phyloP scores from a whole-genome alignment of 225 moss, liverwort and hornwort species.

The Anthoceros angustus region DNA sequence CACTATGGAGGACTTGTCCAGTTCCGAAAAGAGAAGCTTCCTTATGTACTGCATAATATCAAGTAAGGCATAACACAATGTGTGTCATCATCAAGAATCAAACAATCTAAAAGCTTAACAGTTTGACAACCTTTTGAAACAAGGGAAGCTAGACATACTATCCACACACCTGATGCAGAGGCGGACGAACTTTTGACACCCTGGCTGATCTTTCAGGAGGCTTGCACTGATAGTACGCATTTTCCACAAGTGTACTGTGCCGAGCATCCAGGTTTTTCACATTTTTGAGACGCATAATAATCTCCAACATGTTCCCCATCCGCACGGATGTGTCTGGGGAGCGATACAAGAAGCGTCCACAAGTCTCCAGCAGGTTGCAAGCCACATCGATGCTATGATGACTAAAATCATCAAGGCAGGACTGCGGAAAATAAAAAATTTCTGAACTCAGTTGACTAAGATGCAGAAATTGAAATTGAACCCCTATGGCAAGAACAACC shows the following conservation, averaged over 20 bases:
- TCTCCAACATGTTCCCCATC: constrained; percentile 99
- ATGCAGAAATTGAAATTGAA: no score
- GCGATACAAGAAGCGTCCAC: constrained; percentile 82
- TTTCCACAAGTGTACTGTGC: constrained; percentile 95
- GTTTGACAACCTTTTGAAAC: constrained; percentile 7
- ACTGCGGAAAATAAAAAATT: constrained; percentile 26
- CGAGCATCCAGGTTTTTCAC: constrained; percentile 99
- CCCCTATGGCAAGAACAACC: no score
- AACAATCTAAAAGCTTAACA: constrained; percentile 5
- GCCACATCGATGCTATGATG: constrained; percentile 99
- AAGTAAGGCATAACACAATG: not conserved
- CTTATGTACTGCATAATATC: constrained; percentile 64
- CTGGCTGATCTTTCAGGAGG: constrained; percentile 97
- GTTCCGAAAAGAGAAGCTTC: constrained; percentile 84
- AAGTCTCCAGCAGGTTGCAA: constrained; percentile 95
- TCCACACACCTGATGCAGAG: constrained; percentile 55
- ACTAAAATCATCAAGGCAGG: constrained; percentile 93
- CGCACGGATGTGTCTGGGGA: constrained; percentile 78
- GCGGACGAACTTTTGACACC: constrained; percentile 83
- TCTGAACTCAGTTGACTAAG: not conserved
- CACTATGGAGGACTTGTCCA: constrained; percentile 95
- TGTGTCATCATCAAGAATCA: not conserved
- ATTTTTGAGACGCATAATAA: constrained; percentile 94
- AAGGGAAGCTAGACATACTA: not conserved
- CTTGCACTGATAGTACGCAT: constrained; percentile 97